A percentile compares a stretch with the other conserved stretches of the same genome.
Conservation (phyloP, 371 early-diverging fungal species). For the Syncephalastrum contaminatum region DNA sequence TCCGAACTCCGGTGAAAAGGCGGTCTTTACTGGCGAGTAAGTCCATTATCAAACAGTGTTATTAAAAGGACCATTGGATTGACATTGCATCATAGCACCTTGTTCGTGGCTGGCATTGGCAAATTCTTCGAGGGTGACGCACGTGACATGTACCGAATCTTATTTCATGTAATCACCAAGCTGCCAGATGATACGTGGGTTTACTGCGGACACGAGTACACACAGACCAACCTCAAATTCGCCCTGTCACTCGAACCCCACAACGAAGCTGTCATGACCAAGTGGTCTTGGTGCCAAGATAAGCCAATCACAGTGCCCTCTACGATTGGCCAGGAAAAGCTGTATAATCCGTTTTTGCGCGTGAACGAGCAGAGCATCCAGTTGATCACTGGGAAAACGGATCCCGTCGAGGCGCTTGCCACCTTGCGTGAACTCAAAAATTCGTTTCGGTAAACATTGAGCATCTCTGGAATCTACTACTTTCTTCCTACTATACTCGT, state of each 20-base stretch:
- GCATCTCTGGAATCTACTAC: no score
- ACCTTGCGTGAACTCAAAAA: slow-evolving; percentile 79
- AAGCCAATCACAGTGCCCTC: slow-evolving; percentile 73
- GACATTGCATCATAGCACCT: slow-evolving; percentile 17
- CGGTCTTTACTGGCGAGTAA: slow-evolving; percentile 50
- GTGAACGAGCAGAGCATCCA: slow-evolving; percentile 70
- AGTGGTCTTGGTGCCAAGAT: slow-evolving; percentile 59
- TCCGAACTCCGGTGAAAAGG: slow-evolving; percentile 37
- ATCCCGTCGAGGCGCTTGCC: slow-evolving; percentile 77
- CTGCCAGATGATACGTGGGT: slow-evolving; percentile 86
- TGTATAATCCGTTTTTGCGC: slow-evolving; percentile 88
- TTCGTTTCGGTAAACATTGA: slow-evolving; percentile 4
- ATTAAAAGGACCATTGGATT: background rate
- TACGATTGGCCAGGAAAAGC: slow-evolving; percentile 82
- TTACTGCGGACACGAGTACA: slow-evolving; percentile 86
- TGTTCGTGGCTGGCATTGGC: slow-evolving; percentile 74
- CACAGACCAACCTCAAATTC: slow-evolving; percentile 41
- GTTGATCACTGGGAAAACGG: slow-evolving; percentile 53
- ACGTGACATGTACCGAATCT: slow-evolving; percentile 77
- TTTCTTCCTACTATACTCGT: background rate
- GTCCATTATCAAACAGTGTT: slow-evolving; percentile 3
- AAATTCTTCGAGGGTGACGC: slow-evolving; percentile 92
- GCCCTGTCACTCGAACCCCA: slow-evolving; percentile 46
- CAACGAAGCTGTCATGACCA: slow-evolving; percentile 43
- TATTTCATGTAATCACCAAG: slow-evolving; percentile 68